phyloP scores from a whole-genome alignment of 179 eudicot species.

The Silene coronaria region DNA sequence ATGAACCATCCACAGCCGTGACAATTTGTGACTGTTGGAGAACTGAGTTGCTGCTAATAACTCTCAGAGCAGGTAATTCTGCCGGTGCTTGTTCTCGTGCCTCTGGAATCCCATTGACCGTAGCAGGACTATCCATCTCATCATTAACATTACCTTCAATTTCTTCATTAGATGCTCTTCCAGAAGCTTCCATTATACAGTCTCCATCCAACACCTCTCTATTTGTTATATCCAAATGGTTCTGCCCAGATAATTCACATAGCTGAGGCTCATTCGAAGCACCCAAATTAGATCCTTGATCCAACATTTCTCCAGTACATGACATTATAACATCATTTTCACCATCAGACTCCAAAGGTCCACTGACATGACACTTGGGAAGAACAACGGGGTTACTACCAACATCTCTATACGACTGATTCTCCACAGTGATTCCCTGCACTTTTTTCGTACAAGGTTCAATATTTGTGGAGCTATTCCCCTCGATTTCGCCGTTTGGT shows the following conservation, averaged over 20 bases:
- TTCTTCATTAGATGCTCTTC: conserved; percentile 12
- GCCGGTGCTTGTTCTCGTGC: background rate
- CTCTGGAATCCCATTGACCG: background rate
- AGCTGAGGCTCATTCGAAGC: conserved; percentile 3
- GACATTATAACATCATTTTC: conserved; percentile 16
- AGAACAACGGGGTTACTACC: background rate
- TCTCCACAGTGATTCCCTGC: background rate
- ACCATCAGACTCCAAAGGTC: conserved; percentile 22
- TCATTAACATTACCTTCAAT: background rate
- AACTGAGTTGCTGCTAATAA: background rate
- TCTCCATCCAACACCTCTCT: conserved; percentile 1
- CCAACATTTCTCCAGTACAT: conserved; percentile 6
- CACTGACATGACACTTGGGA: conserved; percentile 12
- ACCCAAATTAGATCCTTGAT: conserved; percentile 8
- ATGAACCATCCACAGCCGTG: background rate
- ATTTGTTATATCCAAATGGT: background rate
- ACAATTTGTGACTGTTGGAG: conserved; percentile 15
- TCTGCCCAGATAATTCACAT: conserved; percentile 9
- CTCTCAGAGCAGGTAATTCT: conserved; percentile 5
- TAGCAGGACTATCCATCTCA: conserved; percentile 7
- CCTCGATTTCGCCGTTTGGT: conserved; percentile 8
- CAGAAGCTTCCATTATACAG: background rate
- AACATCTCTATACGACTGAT: conserved; percentile 1
- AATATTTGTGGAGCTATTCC: conserved; percentile 22
- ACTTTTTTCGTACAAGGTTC: conserved; percentile 3